These are phyloP conservation scores for Solanum rostratum DNA, from an alignment of 257 asterid species.

Conservation along the genomic window DNA sequence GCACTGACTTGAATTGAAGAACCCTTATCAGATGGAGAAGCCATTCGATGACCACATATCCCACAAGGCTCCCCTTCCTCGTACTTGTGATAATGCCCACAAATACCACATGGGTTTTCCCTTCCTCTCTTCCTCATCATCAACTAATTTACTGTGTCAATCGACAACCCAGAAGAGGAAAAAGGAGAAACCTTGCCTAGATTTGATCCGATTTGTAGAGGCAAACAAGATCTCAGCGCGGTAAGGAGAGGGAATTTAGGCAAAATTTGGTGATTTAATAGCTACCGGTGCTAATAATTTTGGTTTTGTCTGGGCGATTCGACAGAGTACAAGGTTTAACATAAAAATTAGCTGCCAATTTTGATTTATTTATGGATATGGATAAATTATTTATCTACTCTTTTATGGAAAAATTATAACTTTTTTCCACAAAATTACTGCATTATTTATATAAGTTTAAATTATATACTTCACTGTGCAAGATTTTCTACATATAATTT, in stretches of 20 bases:
- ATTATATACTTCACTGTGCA: too few species aligned
- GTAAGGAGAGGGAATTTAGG: background rate
- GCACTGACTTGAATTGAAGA: constrained; percentile 58
- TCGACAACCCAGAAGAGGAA: background rate
- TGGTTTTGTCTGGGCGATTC: background rate
- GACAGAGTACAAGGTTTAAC: background rate
- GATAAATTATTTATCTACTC: too few species aligned
- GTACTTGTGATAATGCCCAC: constrained; percentile 95
- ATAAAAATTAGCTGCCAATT: background rate
- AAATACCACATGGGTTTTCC: constrained; percentile 81
- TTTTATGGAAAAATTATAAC: too few species aligned
- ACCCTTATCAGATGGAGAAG: constrained; percentile 33
- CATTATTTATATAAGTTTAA: too few species aligned
- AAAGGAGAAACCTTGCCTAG: background rate
- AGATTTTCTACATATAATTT: too few species aligned
- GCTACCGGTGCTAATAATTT: background rate
- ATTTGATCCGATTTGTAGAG: background rate
- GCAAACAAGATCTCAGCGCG: background rate
- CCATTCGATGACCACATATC: constrained; percentile 82
- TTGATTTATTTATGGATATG: too few species aligned
- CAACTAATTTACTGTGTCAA: background rate
- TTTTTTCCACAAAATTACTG: too few species aligned
- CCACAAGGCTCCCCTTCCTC: constrained; percentile 91
- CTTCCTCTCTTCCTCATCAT: constrained; percentile 81
- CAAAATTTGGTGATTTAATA: background rate